Percentiles rank a stretch among this genome's conserved stretches.
These are phyloP conservation scores for Strobilomyces echinocephalus DNA, from an alignment of 768 basidiomycete species.

Conservation along the genomic window DNA sequence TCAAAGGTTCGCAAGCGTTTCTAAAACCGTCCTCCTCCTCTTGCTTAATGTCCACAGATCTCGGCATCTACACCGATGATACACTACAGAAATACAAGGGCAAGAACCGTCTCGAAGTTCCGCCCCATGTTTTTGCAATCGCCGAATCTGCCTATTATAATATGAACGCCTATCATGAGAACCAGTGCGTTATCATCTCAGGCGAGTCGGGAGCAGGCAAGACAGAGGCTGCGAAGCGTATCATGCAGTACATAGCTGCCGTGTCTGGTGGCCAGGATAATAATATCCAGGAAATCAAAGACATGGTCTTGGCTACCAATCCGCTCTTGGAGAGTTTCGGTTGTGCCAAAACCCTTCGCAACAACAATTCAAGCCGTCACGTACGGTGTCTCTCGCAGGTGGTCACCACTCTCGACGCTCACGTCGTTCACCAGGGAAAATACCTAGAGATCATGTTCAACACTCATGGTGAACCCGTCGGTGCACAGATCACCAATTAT, in stretches of 20 bases:
- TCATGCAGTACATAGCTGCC: constrained; percentile 99
- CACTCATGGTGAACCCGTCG: constrained; percentile 83
- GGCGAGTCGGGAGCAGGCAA: constrained; percentile 99
- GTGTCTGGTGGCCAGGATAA: constrained; percentile 85
- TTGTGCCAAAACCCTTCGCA: constrained; percentile 96
- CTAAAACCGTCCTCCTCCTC: background rate
- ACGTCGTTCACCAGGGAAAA: constrained; percentile 66
- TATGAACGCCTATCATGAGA: constrained; percentile 99
- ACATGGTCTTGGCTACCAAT: constrained; percentile 99
- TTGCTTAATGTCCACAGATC: constrained; percentile 49
- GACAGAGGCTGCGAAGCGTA: constrained; percentile 97
- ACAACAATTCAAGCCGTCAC: constrained; percentile 98
- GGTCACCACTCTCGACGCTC: constrained; percentile 2
- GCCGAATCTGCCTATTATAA: constrained; percentile 98
- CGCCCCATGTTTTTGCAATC: constrained; percentile 96
- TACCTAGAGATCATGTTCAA: constrained; percentile 99
- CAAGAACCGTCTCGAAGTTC: constrained; percentile 97
- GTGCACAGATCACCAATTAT: constrained; percentile 98
- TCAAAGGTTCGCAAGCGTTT: constrained; percentile 60
- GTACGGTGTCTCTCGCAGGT: constrained; percentile 45
- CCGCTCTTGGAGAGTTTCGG: constrained; percentile 97
- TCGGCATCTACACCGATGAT: constrained; percentile 96
- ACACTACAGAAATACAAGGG: constrained; percentile 81
- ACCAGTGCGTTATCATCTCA: constrained; percentile 99
- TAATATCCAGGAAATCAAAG: constrained; percentile 96